Conservation (phyloP, 164 flowering plant species). For the Magnolia kwangsiensis region DNA sequence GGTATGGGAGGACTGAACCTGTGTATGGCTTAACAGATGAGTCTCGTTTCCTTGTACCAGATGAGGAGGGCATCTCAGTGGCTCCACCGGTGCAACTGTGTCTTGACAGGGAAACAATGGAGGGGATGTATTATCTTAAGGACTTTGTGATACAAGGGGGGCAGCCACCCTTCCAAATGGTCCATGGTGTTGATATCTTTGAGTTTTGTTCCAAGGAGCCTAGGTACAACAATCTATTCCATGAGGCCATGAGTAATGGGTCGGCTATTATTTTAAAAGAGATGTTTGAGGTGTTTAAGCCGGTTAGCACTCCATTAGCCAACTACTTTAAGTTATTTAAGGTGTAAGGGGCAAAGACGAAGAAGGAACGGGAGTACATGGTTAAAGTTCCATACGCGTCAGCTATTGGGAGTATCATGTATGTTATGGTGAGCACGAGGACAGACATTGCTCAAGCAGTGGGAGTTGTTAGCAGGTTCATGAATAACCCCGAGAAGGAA, state of each 20-base stretch:
- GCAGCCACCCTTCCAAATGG: slow-evolving; percentile 1
- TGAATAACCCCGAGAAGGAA: too few relatives aligned
- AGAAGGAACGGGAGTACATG: too few relatives aligned
- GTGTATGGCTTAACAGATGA: slow-evolving; percentile 10
- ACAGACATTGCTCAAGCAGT: too few relatives aligned
- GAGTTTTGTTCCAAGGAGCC: background rate
- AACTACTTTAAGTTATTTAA: too few relatives aligned
- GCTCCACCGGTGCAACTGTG: background rate
- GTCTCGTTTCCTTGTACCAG: slow-evolving; percentile 6
- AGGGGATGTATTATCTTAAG: background rate
- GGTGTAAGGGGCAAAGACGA: too few relatives aligned
- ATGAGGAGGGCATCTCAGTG: background rate
- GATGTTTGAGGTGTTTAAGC: slow-evolving; percentile 21
- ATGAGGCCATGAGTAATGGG: slow-evolving; percentile 6
- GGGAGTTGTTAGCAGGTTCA: too few relatives aligned
- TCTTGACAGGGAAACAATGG: background rate
- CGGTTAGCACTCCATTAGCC: too few relatives aligned
- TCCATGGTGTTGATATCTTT: slow-evolving; percentile 2
- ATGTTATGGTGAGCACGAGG: too few relatives aligned
- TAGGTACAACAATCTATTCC: background rate
- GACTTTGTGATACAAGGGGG: slow-evolving; percentile 7
- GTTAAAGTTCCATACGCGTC: too few relatives aligned
- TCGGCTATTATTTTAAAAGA: slow-evolving; percentile 21
- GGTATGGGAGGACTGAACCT: background rate
- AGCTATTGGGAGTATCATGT: too few relatives aligned